Evolutionary conservation across 495 filamentous ascomycete species (phyloP), one percentile per base, ranked within the genome.

Genomic region (Amphirosellinia nigrospora): DNA sequence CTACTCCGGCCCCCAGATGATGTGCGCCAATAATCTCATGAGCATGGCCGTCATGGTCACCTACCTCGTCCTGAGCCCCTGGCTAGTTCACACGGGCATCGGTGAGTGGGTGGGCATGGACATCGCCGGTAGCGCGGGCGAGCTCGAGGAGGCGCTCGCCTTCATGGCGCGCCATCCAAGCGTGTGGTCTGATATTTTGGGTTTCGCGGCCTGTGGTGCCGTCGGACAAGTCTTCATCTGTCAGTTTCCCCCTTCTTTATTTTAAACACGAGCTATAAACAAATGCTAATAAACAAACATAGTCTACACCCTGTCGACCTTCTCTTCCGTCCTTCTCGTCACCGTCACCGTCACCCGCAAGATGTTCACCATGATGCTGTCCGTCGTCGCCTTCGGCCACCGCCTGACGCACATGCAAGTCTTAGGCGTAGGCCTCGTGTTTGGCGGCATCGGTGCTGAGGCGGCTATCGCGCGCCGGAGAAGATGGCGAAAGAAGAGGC

Each of bases 351-450:
- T 99, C 13, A 99, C 96, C 53, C 86, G 96, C 72, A 99, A 99
- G 83, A 99, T 99, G 96, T 86, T 98, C 77, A 98, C 94, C 69
- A 99, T 99, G 96, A 92, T 98, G 70, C 86, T 99, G 52, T 95
- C 92, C 70, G 96, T 99, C 32, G 84, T 98, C 63, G 93, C 92
- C 84, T 99, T 98, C 80, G 96, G 96, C 36, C 96, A 99, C 78
- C 87, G 86, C 62, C 84, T 99, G 63, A 91, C 87, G 26, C 80
- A 83, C 43, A 96, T 94, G 84, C 96, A 99, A 82, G 93, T 93
- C 92, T 83, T 97, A 34, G 96, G 96, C 63, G 94, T 99, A 48
- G 90, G 86, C 0, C 85, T 99, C 68, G 96, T 99, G 4, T 99
- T 99, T 82, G 93, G 94, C 38, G 96, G 96, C 43, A 92, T 99